A percentile compares a stretch with the other conserved stretches of the same genome.
phyloP scores from a whole-genome alignment of 2,329 filamentous ascomycete species.

The Talaromyces albobiverticillius region DNA sequence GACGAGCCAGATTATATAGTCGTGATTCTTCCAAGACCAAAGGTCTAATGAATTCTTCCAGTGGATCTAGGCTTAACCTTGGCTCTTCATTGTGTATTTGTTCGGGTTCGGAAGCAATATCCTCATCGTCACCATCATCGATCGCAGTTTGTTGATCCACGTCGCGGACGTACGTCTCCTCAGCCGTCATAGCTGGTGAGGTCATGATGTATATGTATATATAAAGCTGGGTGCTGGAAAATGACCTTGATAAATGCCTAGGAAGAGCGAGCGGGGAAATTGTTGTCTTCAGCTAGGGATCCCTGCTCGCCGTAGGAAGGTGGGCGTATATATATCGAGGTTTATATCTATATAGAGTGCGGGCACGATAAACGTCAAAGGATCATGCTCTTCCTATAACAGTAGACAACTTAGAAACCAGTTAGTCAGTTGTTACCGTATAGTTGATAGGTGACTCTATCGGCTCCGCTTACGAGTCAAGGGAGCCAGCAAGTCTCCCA shows the following conservation, averaged over 20 bases:
- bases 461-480: neutral
- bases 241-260: neutral
- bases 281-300: neutral
- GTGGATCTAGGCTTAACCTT: conserved; percentile 29
- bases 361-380: too few relatives aligned
- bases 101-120: conserved; percentile 26
- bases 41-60: conserved; percentile 42
- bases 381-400: too few relatives aligned
- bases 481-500: too few relatives aligned
- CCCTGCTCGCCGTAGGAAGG: too few relatives aligned
- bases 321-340: too few relatives aligned
- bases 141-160: conserved; percentile 7
- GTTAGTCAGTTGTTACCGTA: too few relatives aligned
- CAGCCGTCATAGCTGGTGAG: neutral
- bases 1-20: conserved; percentile 45
- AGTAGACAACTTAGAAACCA: too few relatives aligned
- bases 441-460: too few relatives aligned
- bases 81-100: conserved; percentile 25
- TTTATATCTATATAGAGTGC: too few relatives aligned
- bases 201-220: neutral
- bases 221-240: neutral
- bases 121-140: conserved; percentile 28
- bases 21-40: conserved; percentile 39
- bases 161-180: conserved; percentile 10
- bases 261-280: neutral